These are phyloP conservation scores for Pterocarpus santalinus DNA, from an alignment of 306 rosid genomes.

Conservation along the genomic window DNA sequence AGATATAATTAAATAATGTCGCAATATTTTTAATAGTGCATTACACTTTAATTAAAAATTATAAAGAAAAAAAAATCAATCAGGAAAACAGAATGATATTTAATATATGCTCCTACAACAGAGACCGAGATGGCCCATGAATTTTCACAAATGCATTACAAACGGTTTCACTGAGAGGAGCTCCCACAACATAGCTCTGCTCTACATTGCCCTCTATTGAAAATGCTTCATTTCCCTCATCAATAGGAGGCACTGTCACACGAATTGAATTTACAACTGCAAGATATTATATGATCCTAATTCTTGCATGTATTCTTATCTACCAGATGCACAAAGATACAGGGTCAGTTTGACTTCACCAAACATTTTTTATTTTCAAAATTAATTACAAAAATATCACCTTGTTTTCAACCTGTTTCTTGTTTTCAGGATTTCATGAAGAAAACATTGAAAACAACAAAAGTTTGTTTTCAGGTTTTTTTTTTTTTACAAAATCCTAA, in stretches of 20 bases:
- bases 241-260: conserved; percentile 11
- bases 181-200: conserved; percentile 13
- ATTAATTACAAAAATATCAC: no score
- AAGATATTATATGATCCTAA: conserved; percentile 29
- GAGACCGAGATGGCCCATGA: conserved; percentile 44
- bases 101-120: conserved; percentile 37
- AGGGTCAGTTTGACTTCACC: neutral
- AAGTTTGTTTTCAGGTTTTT: no score
- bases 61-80: conserved; percentile 1
- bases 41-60: neutral
- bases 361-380: no score
- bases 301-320: conserved; percentile 14
- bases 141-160: conserved; percentile 31
- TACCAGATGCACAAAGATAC: conserved; percentile 17
- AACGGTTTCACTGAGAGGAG: neutral
- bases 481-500: no score
- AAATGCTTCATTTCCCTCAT: neutral
- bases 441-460: no score
- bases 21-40: neutral
- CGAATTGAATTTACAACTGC: conserved; percentile 19
- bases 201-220: conserved; percentile 19
- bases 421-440: no score
- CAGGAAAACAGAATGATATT: conserved; percentile 24
- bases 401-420: no score
- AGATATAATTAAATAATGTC: neutral